Conservation (phyloP, 176 grass and related monocot genomes). For the Eleusine coracana region DNA sequence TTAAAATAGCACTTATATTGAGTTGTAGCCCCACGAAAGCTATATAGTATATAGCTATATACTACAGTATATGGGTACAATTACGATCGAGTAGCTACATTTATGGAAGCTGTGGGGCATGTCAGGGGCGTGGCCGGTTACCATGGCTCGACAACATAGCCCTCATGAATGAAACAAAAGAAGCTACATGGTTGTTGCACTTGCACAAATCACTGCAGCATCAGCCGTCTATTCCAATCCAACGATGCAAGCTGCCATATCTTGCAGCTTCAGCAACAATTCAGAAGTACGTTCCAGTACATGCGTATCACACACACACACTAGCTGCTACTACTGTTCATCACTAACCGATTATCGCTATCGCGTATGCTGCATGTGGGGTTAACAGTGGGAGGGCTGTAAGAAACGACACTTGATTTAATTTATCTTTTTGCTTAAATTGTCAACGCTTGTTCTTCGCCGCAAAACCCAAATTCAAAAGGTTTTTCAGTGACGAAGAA, state of each 20-base stretch:
- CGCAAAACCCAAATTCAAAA: background rate
- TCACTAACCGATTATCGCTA: background rate
- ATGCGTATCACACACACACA: too few relatives aligned
- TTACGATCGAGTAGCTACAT: too few relatives aligned
- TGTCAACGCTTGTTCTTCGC: background rate
- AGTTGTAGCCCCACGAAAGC: too few relatives aligned
- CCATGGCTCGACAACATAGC: background rate
- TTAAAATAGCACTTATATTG: background rate
- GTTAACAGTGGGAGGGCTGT: background rate
- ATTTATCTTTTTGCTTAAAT: background rate
- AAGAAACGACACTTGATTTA: background rate
- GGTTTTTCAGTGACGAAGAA: background rate
- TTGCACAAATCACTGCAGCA: background rate
- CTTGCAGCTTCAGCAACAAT: background rate
- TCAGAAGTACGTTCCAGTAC: too few relatives aligned
- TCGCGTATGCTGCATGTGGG: background rate
- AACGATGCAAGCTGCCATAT: background rate
- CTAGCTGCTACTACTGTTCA: background rate
- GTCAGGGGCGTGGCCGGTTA: too few relatives aligned
- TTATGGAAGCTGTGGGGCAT: too few relatives aligned
- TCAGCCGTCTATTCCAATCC: background rate
- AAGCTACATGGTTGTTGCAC: background rate
- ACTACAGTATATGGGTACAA: too few relatives aligned
- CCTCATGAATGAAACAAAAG: background rate
- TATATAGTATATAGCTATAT: too few relatives aligned